A percentile compares a stretch with the other conserved stretches of the same genome.
Conservation (phyloP, 1,284 basidiomycete genomes). For the Pisolithus thermaeus region DNA sequence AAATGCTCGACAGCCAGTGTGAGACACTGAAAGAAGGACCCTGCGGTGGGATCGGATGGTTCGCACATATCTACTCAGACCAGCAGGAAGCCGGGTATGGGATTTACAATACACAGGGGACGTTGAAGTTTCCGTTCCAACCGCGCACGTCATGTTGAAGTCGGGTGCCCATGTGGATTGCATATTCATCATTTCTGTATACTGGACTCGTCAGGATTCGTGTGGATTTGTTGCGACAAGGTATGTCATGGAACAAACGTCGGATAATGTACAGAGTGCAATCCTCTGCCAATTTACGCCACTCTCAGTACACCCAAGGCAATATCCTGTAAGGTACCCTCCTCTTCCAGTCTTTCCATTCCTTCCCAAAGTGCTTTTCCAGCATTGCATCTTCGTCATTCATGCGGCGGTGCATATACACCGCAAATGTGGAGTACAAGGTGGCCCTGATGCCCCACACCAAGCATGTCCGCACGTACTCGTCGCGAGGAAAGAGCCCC, state of each 20-base stretch:
- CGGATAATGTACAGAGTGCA: no score
- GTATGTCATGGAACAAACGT: no score
- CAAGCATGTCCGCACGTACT: neutral
- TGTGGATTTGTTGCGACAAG: no score
- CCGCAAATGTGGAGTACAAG: constrained; percentile 1
- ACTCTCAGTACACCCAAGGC: constrained; percentile 11
- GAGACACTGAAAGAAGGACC: constrained; percentile 50
- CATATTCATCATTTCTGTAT: no score
- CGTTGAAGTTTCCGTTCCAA: constrained; percentile 52
- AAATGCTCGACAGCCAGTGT: constrained; percentile 62
- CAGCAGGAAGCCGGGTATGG: constrained; percentile 62
- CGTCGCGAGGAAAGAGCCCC: neutral
- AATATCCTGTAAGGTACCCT: constrained; percentile 12
- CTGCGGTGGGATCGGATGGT: constrained; percentile 71
- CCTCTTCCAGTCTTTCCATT: constrained; percentile 14
- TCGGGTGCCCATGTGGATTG: no score
- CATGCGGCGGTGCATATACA: constrained; percentile 1
- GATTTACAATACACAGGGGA: constrained; percentile 44
- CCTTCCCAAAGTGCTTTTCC: constrained; percentile 10
- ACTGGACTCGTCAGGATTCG: no score
- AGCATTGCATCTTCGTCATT: constrained; percentile 12
- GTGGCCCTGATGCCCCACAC: neutral
- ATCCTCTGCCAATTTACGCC: no score
- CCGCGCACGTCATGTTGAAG: constrained; percentile 41
- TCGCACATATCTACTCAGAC: constrained; percentile 72